Base-by-base conservation (phyloP, 1,284 basidiomycete species). In the Rhodotorula mucilaginosa region DNA sequence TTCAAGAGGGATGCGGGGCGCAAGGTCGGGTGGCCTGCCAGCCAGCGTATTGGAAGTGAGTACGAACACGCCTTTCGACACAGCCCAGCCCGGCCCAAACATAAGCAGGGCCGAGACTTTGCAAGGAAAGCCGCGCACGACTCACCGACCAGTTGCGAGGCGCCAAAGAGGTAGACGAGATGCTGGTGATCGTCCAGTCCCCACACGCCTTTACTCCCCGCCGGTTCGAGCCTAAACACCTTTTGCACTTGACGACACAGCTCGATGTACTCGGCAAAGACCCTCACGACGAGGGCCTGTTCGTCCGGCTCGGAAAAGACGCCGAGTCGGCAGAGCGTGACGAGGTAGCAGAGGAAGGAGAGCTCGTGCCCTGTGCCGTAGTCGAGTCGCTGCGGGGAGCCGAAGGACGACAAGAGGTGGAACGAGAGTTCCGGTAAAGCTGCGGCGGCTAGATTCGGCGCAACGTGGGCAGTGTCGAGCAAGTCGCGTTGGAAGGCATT, bases 131-230 rank as follows among this genome's bases (percentile, higher is more conserved):
- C 26, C 26, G 26, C 21, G 39, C 46, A 31, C 26, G 48, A 76
- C 79, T 57, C 57, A 80, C 82, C 78, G 0, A 90, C 85, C 12
- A 98, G 84, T 82, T 98, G 93, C 3, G 88, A 92, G 72, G 93
- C 92, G 7, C 96, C 96, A 79, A 97, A 91, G 15, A 97, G 86
- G 80, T 98, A 98, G 26, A 67, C 69, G 21, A 80, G 51, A 54
- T 78, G 97, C 65, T 87, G 88, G 73, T 90, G 97, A 80, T 99
- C 97, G 80, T 99, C 94, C 49, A 99, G 83, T 0, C 96, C 96
- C 96, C 96, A 99, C 0, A 98, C 96, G 13, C 96, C 96, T 79
- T 99, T 97, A 74, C 91, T 94, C 4, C 96, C 96, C 0, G 96
- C 96, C 5, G 97, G 96, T 81, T 99, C 96, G 12, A 99, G 87